Evolutionary conservation across 257 asterid genomes (phyloP), one percentile per base, ranked within the genome.

Genomic region (Misopates orontium): DNA sequence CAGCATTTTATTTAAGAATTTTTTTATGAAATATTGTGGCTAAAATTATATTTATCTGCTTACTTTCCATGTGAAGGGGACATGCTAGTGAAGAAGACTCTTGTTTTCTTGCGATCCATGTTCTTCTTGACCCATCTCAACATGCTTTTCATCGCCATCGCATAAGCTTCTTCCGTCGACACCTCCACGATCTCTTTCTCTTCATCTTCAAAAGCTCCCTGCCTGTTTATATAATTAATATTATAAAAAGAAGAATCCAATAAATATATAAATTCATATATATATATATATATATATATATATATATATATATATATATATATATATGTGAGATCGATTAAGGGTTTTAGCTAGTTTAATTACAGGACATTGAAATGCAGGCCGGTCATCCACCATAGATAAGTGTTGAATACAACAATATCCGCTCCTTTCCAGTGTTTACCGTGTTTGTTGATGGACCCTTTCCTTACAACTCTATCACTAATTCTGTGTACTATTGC

Each of bases 51-150:
- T n/a, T 3, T 12, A 3, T 45, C 36, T 9, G 70, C 85, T 81
- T 63, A 86, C 94, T 80, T 82, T 71, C 28, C 66, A 71, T 86
- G 95, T 0, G 83, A 78, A 59, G 96, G 96, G 0, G 94, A 88
- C 86, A 85, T 82, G 86, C 84, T 79, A 16, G 93, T 80, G 82
- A 85, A 88, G 51, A 88, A 85, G 13, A 84, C 89, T 71, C 87
- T 70, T 0, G 83, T 83, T 36, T 66, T 80, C 0, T 76, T 63
- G 4, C 71, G 77, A 71, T 85, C 83, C 85, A 84, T 84, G 47
- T 88, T 81, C 41, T 75, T 77, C 67, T 77, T 64, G 8, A 81
- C 77, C 91, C 96, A 88, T 68, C 81, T 74, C 44, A 83, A 1
- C 96, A 84, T 75, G 76, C 81, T 83, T n/a, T 78, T 79, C 82